Base-by-base conservation (phyloP, 768 basidiomycete genomes). In the Tremella fuciformis region DNA sequence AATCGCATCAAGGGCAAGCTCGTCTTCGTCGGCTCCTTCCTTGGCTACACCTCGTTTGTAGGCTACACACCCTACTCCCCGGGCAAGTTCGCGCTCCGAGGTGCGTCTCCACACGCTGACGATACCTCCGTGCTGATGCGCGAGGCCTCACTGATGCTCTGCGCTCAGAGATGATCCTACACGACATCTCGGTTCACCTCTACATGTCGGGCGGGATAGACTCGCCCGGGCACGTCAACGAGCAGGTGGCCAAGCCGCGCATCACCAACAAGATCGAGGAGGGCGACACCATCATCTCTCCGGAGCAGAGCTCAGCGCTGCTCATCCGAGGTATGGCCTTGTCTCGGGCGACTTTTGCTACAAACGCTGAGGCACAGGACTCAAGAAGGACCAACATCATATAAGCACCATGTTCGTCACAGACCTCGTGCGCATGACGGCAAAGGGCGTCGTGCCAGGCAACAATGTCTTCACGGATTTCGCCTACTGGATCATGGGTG, bases 161-260 rank as follows among this genome's bases (percentile, higher is more conserved):
- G 13, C 85, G 87, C 8, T 86, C 84, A 22, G 92, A 94, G 70
- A 79, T 90, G 50, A 78, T 85, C 61, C 79, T 92, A 7, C 91
- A 93, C 72, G 83, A 82, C 50, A 88, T 90, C 70, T 80, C 81
- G 52, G 83, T 90, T 6, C 89, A 92, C 63, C 83, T 89, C 44
- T 90, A 85, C 78, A 86, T 89, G 78, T 90, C 92, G 0, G 82
- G 82, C 1, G 89, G 89, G 0, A 93, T 96, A 80, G 83, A 80
- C 63, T 84, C 84, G 0, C 86, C 89, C 0, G 89, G 91, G 0
- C 88, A 80, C 60, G 85, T 86, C 16, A 81, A 83, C 57, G 91
- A 93, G 73, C 85, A 88, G 73, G 82, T 81, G 67, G 82, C 80
- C 8, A 94, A 94, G 67, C 92, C 91, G 0, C 80, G 80, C 25